These are phyloP conservation scores for Chrysanthemum makinoi DNA, from an alignment of 129 eudicot genomes.

Conservation along the genomic window DNA sequence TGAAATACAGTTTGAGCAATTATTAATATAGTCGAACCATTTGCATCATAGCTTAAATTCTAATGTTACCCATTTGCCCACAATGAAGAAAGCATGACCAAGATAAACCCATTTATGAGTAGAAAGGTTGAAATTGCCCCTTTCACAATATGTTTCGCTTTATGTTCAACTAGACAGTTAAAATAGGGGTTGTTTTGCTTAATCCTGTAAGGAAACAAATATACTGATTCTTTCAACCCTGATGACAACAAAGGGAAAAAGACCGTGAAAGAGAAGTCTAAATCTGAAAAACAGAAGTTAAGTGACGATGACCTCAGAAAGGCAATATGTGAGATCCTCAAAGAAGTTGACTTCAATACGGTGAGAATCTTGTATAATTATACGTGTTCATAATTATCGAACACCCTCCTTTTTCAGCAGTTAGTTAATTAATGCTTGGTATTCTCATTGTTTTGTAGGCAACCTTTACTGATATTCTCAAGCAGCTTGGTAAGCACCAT, in stretches of 20 bases:
- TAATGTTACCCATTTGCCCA: background rate
- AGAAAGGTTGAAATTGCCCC: background rate
- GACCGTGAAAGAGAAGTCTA: slow-evolving; percentile 59
- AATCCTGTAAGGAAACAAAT: background rate
- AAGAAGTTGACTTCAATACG: slow-evolving; percentile 97
- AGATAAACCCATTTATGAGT: background rate
- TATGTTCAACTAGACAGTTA: background rate
- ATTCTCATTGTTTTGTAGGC: slow-evolving; percentile 62
- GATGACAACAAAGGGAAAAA: slow-evolving; percentile 56
- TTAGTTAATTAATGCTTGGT: too few relatives aligned
- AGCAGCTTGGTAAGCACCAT: slow-evolving; percentile 67
- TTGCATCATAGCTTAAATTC: background rate
- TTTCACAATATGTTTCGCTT: background rate
- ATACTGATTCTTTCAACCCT: slow-evolving; percentile 1
- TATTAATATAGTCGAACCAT: background rate
- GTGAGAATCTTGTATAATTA: slow-evolving; percentile 36
- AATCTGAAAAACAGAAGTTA: slow-evolving; percentile 54
- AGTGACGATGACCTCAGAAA: slow-evolving; percentile 67
- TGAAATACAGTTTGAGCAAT: background rate
- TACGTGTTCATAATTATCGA: background rate
- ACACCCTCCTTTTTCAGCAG: background rate
- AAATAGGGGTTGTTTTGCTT: slow-evolving; percentile 10
- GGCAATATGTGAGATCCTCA: slow-evolving; percentile 80
- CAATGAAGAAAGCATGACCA: background rate
- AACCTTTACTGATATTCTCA: slow-evolving; percentile 94